Base-by-base conservation (phyloP, 768 basidiomycete species). In the Agaricus bisporus region DNA sequence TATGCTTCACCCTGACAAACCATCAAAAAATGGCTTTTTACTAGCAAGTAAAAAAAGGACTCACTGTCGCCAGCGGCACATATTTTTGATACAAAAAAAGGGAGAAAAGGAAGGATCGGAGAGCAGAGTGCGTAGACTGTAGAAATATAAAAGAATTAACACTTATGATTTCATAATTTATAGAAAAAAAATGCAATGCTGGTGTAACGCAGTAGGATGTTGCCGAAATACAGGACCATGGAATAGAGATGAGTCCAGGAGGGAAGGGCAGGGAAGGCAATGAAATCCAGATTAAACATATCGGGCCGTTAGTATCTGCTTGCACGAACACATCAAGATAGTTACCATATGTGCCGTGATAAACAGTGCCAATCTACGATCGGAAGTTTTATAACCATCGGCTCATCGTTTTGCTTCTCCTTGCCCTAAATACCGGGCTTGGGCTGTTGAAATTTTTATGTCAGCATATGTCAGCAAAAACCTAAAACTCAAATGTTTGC, bases 11-110 rank as follows among this genome's bases (percentile, higher is more conserved):
- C 66, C 88, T 90, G 62, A 38, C 49, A 48, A 47, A 48, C 38
- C 11, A 38, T 37, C 41, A 26, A 10, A 11, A 32, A 38, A 11
- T 28, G 26, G 15, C n/a, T 7, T 29, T 32, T 14, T 26, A 11
- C n/a, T 5, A 18, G 12, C 32, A 44, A 32, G 10, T 8, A n/a
- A 14, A n/a, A 15, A 14, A 29, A 42, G 14, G 17, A 62, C 76
- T 62, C 58, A 88, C 88, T 86, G 83, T 73, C 85, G 79, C 77
- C 76, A 83, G 66, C 73, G 76, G 65, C 88, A 90, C 88, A 90
- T 89, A 56, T 56, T 62, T 59, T 32, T 32, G 3, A 11, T 32
- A 32, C 32, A 32, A 32, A 58, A 41, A 43, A 55, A 47, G 59
- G 25, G 48, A 25, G 15, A 57, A 53, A 61, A 54, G 55, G 55